These are phyloP conservation scores for Blastocystis sp. DNA, from an alignment of 352 stramenopile species.

Conservation along the genomic window DNA sequence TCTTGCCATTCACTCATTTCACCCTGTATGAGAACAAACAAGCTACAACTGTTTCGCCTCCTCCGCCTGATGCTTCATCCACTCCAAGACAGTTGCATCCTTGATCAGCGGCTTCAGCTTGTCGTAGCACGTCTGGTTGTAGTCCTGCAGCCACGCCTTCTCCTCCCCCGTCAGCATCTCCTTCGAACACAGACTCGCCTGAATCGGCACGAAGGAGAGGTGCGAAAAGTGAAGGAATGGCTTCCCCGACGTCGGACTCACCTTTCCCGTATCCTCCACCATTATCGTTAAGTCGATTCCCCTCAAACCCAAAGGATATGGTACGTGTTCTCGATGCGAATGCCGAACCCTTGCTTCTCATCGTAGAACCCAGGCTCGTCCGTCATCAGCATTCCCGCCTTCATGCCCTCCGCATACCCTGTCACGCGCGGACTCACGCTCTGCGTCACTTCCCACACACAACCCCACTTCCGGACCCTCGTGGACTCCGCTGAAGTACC, in stretches of 20 bases:
- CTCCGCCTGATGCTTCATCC: conserved; percentile 63
- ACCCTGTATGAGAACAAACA: conserved; percentile 39
- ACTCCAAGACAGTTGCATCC: conserved; percentile 63
- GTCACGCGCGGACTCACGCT: background rate
- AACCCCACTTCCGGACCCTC: conserved; percentile 69
- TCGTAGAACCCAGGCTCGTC: conserved; percentile 98
- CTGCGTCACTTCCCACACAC: background rate
- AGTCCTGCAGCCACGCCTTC: conserved; percentile 83
- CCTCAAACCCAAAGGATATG: conserved; percentile 76
- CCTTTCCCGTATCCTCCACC: conserved; percentile 50
- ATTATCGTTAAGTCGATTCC: conserved; percentile 58
- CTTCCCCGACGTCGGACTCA: conserved; percentile 65
- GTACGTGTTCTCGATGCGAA: conserved; percentile 96
- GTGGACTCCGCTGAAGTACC: conserved; percentile 88
- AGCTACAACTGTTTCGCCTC: background rate
- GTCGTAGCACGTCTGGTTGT: conserved; percentile 65
- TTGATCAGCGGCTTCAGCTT: conserved; percentile 78
- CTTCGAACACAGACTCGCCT: conserved; percentile 87
- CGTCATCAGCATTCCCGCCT: conserved; percentile 87
- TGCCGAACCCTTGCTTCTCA: conserved; percentile 68
- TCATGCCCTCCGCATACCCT: conserved; percentile 60
- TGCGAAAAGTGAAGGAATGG: conserved; percentile 85
- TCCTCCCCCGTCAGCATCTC: conserved; percentile 77
- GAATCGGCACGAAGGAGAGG: conserved; percentile 93
- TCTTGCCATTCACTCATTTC: too few relatives aligned